Percentiles rank a stretch among this genome's conserved stretches.
Conservation (phyloP, 345 rosid genomes). For the Eucalyptus brandiana region DNA sequence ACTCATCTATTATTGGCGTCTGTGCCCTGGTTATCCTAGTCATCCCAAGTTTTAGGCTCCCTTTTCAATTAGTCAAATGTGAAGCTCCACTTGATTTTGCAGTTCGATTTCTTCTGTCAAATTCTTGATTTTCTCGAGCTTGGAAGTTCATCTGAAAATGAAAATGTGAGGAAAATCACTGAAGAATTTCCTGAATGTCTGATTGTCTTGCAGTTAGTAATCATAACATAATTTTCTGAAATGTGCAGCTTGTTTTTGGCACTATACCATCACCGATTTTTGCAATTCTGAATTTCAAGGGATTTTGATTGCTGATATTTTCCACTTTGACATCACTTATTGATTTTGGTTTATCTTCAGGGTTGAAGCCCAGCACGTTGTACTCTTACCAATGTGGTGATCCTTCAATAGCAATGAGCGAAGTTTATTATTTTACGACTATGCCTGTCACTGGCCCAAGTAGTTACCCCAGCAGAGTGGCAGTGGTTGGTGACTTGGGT, state of each 20-base stretch:
- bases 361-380: conserved; percentile 42
- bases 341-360: conserved; percentile 15
- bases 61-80: not conserved
- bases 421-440: conserved; percentile 38
- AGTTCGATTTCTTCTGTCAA: not conserved
- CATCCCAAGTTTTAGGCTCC: not conserved
- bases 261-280: not conserved
- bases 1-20: not conserved
- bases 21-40: not conserved
- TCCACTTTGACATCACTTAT: not conserved
- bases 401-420: conserved; percentile 52
- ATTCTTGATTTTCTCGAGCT: not conserved
- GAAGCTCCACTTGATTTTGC: not conserved
- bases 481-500: conserved; percentile 75
- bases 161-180: not conserved
- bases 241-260: not conserved
- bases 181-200: not conserved
- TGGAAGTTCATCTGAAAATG: not conserved
- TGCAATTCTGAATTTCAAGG: not conserved
- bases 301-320: not conserved
- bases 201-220: not conserved
- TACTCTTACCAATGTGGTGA: conserved; percentile 72
- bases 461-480: conserved; percentile 56
- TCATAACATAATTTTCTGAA: not conserved
- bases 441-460: conserved; percentile 50